Base-by-base conservation (phyloP, 768 basidiomycete species). In the Rhodosporidiobolus sp. region DNA sequence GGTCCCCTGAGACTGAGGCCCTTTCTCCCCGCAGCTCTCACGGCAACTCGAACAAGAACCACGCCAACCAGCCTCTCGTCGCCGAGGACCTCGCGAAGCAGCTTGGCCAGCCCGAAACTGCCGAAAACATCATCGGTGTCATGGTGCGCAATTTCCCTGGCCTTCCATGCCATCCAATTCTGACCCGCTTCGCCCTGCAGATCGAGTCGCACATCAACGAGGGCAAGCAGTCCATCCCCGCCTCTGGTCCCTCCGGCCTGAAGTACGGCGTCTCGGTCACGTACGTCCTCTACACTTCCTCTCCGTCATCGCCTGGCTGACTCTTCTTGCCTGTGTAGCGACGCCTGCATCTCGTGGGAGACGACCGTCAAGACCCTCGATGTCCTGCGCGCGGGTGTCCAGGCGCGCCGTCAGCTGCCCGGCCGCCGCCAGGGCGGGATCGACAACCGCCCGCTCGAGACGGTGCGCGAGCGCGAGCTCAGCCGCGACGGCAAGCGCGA, bases 11-110 rank as follows among this genome's bases (percentile, higher is more conserved):
- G 4, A 5, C 20, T 32, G 22, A 3, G 1, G n/a, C n/a, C n/a
- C n/a, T 9, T n/a, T 43, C 8, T 43, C 14, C 38, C 45, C 92
- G 95, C 81, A 95, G 95, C 85, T 94, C 92, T 77, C 94, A 97
- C 80, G 94, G 95, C 70, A 97, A 98, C 83, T 92, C 90, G 78
- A 87, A 85, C 70, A 97, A 99, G 82, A 91, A 96, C 79, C 90
- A 95, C 81, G 83, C 86, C 70, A 91, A 88, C 77, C 95, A 99
- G 82, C 83, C 88, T 6, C 88, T 90, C 69, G 95, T 98, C 48
- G 92, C 90, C 14, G 89, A 91, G 45, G 89, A 95, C 79, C 89
- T 99, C 74, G 94, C 92, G 4, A 30, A 60, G 75, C 77, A 78
- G 77, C 63, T 76, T 66, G 72, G 53, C 30, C 62, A 64, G 26